These are phyloP conservation scores for Plantago coronopus DNA, from an alignment of 305 asterid genomes.

Conservation along the genomic window DNA sequence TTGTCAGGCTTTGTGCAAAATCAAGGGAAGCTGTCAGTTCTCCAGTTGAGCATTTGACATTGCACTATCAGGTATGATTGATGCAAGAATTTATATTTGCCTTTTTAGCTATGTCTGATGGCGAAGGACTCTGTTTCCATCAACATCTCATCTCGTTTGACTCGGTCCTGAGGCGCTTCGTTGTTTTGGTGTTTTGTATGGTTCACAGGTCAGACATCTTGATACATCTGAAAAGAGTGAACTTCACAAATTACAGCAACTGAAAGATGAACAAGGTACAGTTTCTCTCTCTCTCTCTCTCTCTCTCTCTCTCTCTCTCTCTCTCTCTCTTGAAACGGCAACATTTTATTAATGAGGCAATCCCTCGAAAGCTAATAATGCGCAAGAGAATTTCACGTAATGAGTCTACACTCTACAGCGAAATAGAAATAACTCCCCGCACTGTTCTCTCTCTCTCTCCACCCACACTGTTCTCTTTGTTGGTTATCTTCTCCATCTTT, in stretches of 20 bases:
- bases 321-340: too few relatives aligned
- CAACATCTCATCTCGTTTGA: background rate
- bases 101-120: slow-evolving; percentile 4
- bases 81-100: slow-evolving; percentile 8
- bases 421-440: too few relatives aligned
- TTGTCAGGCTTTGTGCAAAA: slow-evolving; percentile 94
- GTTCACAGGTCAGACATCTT: slow-evolving; percentile 82
- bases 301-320: background rate
- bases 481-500: too few relatives aligned
- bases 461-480: too few relatives aligned
- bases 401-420: too few relatives aligned
- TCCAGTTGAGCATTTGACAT: slow-evolving; percentile 94
- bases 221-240: slow-evolving; percentile 98
- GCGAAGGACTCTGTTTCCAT: background rate
- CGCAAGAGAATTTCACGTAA: too few relatives aligned
- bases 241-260: slow-evolving; percentile 77
- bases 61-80: slow-evolving; percentile 87
- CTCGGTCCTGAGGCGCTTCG: slow-evolving; percentile 5
- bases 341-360: too few relatives aligned
- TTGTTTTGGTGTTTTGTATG: slow-evolving; percentile 14
- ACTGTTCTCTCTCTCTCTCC: too few relatives aligned
- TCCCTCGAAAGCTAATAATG: too few relatives aligned
- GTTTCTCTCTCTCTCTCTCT: background rate
- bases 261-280: slow-evolving; percentile 25
- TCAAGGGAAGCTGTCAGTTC: slow-evolving; percentile 99